Percentiles rank a stretch among this genome's conserved stretches.
Conservation (phyloP, 1,139 yeast species). For the Yamadazyma aaseri region DNA sequence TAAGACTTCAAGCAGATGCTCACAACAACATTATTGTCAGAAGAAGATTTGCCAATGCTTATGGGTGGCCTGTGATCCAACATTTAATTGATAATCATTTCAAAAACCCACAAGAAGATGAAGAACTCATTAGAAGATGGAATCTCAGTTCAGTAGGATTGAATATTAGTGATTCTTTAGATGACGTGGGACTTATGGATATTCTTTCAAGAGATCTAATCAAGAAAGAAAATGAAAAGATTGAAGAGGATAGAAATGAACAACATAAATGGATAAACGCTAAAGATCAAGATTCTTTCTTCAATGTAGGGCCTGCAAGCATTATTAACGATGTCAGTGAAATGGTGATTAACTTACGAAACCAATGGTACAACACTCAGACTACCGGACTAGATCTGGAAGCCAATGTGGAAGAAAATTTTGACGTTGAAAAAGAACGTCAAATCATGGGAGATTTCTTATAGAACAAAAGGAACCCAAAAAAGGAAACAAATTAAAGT, state of each 20-base stretch:
- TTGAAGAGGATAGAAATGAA: slow-evolving; percentile 18
- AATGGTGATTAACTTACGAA: slow-evolving; percentile 37
- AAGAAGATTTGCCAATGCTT: slow-evolving; percentile 86
- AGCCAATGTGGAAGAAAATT: not conserved
- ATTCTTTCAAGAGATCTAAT: slow-evolving; percentile 39
- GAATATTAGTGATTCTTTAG: slow-evolving; percentile 11
- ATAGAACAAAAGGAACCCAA: slow-evolving; percentile 2
- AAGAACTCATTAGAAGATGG: slow-evolving; percentile 7
- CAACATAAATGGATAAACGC: slow-evolving; percentile 56
- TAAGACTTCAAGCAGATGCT: slow-evolving; percentile 85
- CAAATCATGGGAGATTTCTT: slow-evolving; percentile 29
- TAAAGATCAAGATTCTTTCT: slow-evolving; percentile 46
- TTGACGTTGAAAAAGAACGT: slow-evolving; percentile 17
- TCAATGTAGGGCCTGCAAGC: slow-evolving; percentile 74
- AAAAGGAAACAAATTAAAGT: not conserved
- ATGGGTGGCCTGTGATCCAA: slow-evolving; percentile 93
- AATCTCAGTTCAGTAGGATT: slow-evolving; percentile 9
- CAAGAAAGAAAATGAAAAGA: slow-evolving; percentile 32
- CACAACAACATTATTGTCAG: slow-evolving; percentile 92
- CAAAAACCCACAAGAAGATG: slow-evolving; percentile 13
- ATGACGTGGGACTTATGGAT: slow-evolving; percentile 27
- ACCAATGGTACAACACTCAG: slow-evolving; percentile 34
- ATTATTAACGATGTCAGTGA: slow-evolving; percentile 63
- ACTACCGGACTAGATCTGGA: slow-evolving; percentile 7
- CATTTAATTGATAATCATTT: slow-evolving; percentile 58